Evolutionary conservation across 2,329 filamentous ascomycete species (phyloP), one percentile per base, ranked within the genome.

Genomic region (Mycogone perniciosa): DNA sequence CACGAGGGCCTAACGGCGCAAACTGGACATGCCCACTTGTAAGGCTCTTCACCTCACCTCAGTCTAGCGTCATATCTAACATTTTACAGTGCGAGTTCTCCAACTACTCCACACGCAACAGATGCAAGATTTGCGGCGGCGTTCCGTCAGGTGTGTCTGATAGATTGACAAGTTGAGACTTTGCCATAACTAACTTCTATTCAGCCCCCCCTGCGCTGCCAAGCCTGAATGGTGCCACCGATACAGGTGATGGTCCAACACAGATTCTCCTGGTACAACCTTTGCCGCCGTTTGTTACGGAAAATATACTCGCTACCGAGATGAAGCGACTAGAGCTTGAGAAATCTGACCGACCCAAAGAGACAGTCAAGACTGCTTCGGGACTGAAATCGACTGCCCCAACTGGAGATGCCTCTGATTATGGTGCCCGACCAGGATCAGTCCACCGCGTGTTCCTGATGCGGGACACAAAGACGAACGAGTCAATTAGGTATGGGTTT

Each of bases 401-500:
- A 0, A 73, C 74, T 5, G 74, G 71, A 35, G 76, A 79, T 54
- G 75, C 74, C 7, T 71, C 77, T 20, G 84, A 85, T 9, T 73
- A 84, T 1, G 88, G 88, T 37, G 88, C 89, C 4, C 80, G 78
- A 51, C 82, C 85, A 31, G 83, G 84, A 20, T 89, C 87, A n/a
- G 71, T 95, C 7, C 81, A 86, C 54, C 82, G 89, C 46, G 82
- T 93, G 2, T 80, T 93, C 54, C 71, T 95, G 29, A 84, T 93
- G 60, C 81, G 89, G 50, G 86, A 92, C 62, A 77, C 83, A 41
- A 76, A 75, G 54, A 85, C 77, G 4, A 79, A 88, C 49, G 84
- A 88, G 54, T 89, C 85, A 46, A 88, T 87, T 76, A 81, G 84
- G 57, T 95, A 89, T 60, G 89, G 88, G 0, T 95, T 95, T 67